Conservation (phyloP, 2,329 filamentous ascomycete genomes). For the Aspergillus awamori region DNA sequence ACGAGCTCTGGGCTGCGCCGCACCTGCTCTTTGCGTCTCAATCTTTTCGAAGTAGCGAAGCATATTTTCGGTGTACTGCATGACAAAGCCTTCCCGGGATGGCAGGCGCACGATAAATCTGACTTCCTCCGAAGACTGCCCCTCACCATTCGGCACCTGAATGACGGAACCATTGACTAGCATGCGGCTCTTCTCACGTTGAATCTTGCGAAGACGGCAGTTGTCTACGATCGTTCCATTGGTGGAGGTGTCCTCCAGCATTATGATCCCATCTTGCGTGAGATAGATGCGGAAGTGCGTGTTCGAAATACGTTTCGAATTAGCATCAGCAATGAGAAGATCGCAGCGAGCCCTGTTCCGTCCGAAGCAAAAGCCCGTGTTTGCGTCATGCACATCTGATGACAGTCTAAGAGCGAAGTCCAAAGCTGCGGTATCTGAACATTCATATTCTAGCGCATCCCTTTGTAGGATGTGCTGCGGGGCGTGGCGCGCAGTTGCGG, state of each 20-base stretch:
- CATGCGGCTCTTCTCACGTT: constrained; percentile 60
- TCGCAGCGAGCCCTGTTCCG: constrained; percentile 74
- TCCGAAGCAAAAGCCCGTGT: constrained; percentile 81
- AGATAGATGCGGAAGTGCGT: constrained; percentile 94
- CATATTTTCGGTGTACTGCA: constrained; percentile 70
- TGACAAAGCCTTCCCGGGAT: constrained; percentile 68
- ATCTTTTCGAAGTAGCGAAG: constrained; percentile 61
- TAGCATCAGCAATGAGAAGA: constrained; percentile 69
- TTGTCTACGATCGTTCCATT: constrained; percentile 90
- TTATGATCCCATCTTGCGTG: constrained; percentile 81
- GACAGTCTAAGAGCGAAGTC: constrained; percentile 83
- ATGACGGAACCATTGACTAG: constrained; percentile 74
- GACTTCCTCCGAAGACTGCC: constrained; percentile 60
- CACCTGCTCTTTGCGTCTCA: constrained; percentile 28
- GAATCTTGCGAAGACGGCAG: constrained; percentile 61
- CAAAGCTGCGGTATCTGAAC: constrained; percentile 35
- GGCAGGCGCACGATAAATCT: constrained; percentile 86
- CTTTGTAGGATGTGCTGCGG: constrained; percentile 65
- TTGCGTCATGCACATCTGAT: constrained; percentile 67
- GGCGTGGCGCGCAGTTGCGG: constrained; percentile 53
- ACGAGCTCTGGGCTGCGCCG: constrained; percentile 27
- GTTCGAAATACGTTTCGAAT: constrained; percentile 79
- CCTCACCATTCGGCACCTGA: constrained; percentile 60
- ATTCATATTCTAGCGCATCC: constrained; percentile 47
- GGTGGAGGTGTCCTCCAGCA: constrained; percentile 93